Evolutionary conservation across 306 rosid species (phyloP).

Genomic region (Prunus kanzakura): DNA sequence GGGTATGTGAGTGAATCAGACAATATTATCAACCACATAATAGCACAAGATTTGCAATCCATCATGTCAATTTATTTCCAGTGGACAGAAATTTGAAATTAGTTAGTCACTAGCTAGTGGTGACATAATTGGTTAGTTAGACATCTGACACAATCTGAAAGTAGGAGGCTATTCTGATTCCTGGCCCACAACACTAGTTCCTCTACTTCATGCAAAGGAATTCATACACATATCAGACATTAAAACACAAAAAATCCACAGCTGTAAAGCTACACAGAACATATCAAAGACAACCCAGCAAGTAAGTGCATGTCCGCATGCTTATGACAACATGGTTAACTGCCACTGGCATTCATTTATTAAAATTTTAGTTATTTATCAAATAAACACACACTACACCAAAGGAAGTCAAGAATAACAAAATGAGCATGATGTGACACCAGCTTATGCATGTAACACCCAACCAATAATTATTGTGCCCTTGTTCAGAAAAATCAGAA

Average conservation of each 20-base stretch:
- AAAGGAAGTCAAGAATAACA: neutral
- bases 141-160: neutral
- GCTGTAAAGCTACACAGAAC: neutral
- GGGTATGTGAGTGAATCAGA: neutral
- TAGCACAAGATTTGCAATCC: too few relatives aligned
- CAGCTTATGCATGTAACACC: neutral
- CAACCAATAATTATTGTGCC: neutral
- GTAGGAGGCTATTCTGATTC: neutral
- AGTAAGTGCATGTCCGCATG: neutral
- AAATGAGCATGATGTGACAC: neutral
- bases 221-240: neutral
- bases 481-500: neutral
- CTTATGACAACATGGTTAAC: neutral
- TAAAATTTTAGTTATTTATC: neutral
- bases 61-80: too few relatives aligned
- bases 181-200: neutral
- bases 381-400: neutral
- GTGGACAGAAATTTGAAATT: too few relatives aligned
- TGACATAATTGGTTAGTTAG: neutral
- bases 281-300: neutral
- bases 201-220: neutral
- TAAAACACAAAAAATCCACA: neutral
- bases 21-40: too few relatives aligned
- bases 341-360: neutral
- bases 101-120: too few relatives aligned